Percentiles rank a stretch among this genome's conserved stretches.
Conservation (phyloP, 176 grass and related monocot genomes). For the Miscanthus lutarioriparius region DNA sequence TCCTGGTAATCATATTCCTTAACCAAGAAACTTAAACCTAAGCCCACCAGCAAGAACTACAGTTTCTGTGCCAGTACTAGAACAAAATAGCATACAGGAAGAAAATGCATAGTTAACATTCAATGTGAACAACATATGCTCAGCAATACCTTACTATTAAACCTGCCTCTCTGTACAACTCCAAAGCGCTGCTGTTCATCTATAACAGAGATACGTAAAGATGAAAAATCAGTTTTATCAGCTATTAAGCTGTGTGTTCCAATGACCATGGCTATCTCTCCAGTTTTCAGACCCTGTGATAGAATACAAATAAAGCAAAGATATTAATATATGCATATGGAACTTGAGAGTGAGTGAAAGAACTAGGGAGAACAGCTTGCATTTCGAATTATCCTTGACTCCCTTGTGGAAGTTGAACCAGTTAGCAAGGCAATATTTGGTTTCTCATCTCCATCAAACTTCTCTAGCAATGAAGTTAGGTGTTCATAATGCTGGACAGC, state of each 20-base stretch:
- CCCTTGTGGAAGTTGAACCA: conserved; percentile 73
- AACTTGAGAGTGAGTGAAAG: conserved; percentile 35
- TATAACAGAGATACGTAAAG: conserved; percentile 73
- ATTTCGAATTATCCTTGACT: conserved; percentile 74
- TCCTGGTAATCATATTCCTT: neutral
- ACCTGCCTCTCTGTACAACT: conserved; percentile 84
- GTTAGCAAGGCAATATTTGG: conserved; percentile 88
- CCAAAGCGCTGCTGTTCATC: conserved; percentile 94
- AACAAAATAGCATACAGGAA: conserved; percentile 29
- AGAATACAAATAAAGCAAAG: conserved; percentile 26
- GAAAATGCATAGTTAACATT: conserved; percentile 25
- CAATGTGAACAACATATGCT: conserved; percentile 22
- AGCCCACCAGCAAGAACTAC: conserved; percentile 13
- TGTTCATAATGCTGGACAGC: conserved; percentile 84
- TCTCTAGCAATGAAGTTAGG: conserved; percentile 74
- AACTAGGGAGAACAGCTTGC: conserved; percentile 43
- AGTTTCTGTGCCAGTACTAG: conserved; percentile 14
- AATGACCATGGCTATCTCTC: conserved; percentile 90
- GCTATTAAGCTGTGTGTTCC: conserved; percentile 92
- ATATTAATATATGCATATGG: conserved; percentile 30
- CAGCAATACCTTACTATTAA: conserved; percentile 78
- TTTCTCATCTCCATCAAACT: conserved; percentile 66
- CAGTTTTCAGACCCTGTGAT: conserved; percentile 68
- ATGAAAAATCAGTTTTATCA: conserved; percentile 72
- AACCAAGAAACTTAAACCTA: neutral